A percentile compares a stretch with the other conserved stretches of the same genome.
These are phyloP conservation scores for Herpetospermum pedunculosum DNA, from an alignment of 306 rosid species.

Conservation along the genomic window DNA sequence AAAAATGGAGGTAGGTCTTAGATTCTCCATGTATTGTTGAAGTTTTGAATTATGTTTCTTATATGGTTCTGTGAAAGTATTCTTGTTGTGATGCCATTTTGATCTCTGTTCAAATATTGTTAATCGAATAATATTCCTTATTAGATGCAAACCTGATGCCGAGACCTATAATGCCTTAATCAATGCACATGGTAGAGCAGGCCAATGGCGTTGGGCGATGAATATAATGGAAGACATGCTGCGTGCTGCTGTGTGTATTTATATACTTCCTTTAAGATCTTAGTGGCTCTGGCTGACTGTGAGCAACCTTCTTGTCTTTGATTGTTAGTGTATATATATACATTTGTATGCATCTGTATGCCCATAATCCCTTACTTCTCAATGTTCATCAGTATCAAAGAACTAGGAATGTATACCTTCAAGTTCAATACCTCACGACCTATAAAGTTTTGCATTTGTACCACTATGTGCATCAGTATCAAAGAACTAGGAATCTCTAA, in stretches of 20 bases:
- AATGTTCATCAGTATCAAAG: neutral
- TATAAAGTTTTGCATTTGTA: neutral
- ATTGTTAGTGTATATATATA: neutral
- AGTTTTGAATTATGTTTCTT: neutral
- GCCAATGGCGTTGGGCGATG: constrained; percentile 98
- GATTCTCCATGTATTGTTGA: neutral
- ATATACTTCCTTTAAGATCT: constrained; percentile 49
- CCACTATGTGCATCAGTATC: neutral
- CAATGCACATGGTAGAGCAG: constrained; percentile 83
- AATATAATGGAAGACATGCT: constrained; percentile 96
- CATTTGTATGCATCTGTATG: neutral
- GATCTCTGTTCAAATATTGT: neutral
- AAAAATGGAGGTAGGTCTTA: constrained; percentile 59
- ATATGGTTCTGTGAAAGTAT: neutral
- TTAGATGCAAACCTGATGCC: constrained; percentile 89
- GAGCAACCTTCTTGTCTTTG: constrained; percentile 24
- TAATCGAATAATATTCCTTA: constrained; percentile 1
- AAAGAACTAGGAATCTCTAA: too few relatives aligned
- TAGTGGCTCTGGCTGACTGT: constrained; percentile 38
- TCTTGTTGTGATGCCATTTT: neutral
- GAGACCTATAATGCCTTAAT: constrained; percentile 83
- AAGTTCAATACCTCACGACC: neutral
- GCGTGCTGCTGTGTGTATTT: constrained; percentile 93
- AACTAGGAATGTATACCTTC: neutral
- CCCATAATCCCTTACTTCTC: neutral